Base-by-base conservation (phyloP, 2,329 filamentous ascomycete species). In the Arachnopeziza araneosa region DNA sequence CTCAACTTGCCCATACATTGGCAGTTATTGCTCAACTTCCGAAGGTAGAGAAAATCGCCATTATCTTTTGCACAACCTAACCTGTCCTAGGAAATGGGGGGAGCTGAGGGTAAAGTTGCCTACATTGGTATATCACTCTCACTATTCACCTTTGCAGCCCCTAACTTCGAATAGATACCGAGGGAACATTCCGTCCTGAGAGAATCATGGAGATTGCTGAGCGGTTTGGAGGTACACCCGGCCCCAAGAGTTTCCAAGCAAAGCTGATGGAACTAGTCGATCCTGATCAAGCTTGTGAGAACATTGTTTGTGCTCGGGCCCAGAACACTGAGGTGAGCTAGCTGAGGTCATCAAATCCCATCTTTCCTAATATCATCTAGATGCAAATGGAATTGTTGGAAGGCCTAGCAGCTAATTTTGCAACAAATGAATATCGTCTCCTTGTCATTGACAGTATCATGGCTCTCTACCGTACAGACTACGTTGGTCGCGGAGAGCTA, bases 361-460 rank as follows among this genome's bases (percentile, higher is more conserved):
- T 19, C 23, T 51, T 49, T 30, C 21, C 56, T 62, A 14, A 66
- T 26, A 52, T 1, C 21, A 5, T 32, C 21, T 57, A 73, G 72
- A 78, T 87, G 69, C 70, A 72, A 71, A 77, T 85, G 64, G 86
- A 89, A 63, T 72, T 87, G 21, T 76, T 89, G 32, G 85, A 86
- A 70, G 79, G 78, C 19, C 77, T 89, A 12, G 78, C 83, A 50
- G 80, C 80, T 62, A 81, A 82, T 61, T 88, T 89, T 68, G 80
- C 82, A 14, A 79, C 78, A 9, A 85, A 85, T 50, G 81, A 87
- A 65, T 89, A 85, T 67, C 81, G 85, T 26, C 79, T 89, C 56
- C 77, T 89, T 55, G 80, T 89, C 64, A 82, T 89, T 67, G 86
- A 89, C 73, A 88, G 84, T 67, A 86, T 89, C 68, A 87, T 88